Evolutionary conservation across 1,139 yeast species (phyloP).

Genomic region (Hyphopichia burtonii): DNA sequence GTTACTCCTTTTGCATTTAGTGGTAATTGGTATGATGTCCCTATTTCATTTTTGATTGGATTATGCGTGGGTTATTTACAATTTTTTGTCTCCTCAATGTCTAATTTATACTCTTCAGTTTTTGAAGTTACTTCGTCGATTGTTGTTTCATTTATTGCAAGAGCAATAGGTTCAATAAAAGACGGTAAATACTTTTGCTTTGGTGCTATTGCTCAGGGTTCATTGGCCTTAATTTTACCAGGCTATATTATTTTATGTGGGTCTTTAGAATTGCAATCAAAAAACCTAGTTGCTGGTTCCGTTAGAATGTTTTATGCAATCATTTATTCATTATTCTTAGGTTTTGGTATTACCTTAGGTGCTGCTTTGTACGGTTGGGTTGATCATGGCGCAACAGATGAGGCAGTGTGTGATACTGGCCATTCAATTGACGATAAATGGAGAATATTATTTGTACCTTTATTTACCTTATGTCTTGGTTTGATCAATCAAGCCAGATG

Average conservation of each 20-base stretch:
- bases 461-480: constrained; percentile 70
- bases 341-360: constrained; percentile 92
- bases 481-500: constrained; percentile 82
- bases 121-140: constrained; percentile 90
- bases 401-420: constrained; percentile 53
- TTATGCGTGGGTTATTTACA: constrained; percentile 80
- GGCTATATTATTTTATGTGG: constrained; percentile 93
- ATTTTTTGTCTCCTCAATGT: constrained; percentile 75
- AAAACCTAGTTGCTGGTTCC: constrained; percentile 89
- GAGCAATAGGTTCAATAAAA: constrained; percentile 84
- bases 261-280: constrained; percentile 82
- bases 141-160: constrained; percentile 79
- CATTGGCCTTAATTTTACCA: constrained; percentile 85
- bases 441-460: constrained; percentile 77
- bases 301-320: constrained; percentile 96
- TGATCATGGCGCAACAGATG: constrained; percentile 67
- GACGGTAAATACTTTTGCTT: constrained; percentile 70
- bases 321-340: constrained; percentile 83
- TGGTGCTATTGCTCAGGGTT: constrained; percentile 86
- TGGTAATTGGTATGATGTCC: constrained; percentile 88
- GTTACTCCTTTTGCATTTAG: constrained; percentile 90
- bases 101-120: constrained; percentile 81
- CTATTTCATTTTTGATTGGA: constrained; percentile 80
- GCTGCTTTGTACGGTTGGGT: constrained; percentile 95
- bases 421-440: constrained; percentile 59